Base-by-base conservation (phyloP, 2,329 filamentous ascomycete genomes). In the Penicillium paneum region DNA sequence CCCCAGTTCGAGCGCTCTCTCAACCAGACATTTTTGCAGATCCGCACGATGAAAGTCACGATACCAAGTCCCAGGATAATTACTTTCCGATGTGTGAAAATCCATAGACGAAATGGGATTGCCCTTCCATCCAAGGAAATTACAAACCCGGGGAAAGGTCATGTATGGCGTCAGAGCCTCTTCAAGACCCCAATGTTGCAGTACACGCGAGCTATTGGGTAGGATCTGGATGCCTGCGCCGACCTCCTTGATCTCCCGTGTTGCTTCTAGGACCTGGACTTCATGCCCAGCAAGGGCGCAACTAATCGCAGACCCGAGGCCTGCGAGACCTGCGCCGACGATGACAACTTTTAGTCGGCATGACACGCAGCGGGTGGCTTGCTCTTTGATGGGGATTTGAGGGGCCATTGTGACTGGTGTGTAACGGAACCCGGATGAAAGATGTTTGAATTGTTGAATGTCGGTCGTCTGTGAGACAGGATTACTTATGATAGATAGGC, bases 31-130 rank as follows among this genome's bases (percentile, higher is more conserved):
- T 32, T 67, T 70, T 38, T 83, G 81, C 19, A 83, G 62, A 55
- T 81, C 78, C 2, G 80, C 79, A 10, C 81, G 75, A 59, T 83
- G 81, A 38, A 83, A 82, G 58, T 83, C 80, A 68, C 78, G 79
- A 59, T 82, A 83, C 65, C 65, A 68, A 7, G 24, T 68, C 0
- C 67, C 67, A 0, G 66, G 64, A 74, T 79, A 28, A 70, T 74
- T 3, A 13, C 57, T 56, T 15, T 68, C 65, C 13, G 75, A 77
- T 2, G 71, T 73, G 13, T 75, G 63, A 46, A 81, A 82, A 57
- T 82, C 73, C 71, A 82, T 76, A 1, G 69, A 64, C 0, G 77
- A 77, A 8, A 83, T 71, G 17, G 66, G 59, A 26, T 81, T 74
- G 3, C 81, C 80, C 51, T 80, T 81, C 81, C 80, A 83, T 1